Evolutionary conservation across 148 eudicot species (phyloP), one percentile per base, ranked within the genome.

Genomic region (Talinum fruticosum): DNA sequence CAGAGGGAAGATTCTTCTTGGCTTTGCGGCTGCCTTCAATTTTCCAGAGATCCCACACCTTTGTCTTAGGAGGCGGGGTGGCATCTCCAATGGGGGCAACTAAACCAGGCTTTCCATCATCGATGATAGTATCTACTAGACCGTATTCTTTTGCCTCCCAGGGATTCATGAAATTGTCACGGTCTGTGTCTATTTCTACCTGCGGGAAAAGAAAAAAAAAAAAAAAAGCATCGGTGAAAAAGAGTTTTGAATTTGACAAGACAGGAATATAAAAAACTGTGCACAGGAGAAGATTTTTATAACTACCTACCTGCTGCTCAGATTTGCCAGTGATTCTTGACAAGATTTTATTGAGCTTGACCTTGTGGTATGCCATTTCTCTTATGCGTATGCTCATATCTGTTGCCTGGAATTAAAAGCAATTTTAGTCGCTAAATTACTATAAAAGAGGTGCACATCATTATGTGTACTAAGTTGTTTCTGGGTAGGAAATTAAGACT

Each of bases 131-230:
- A 77, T 96, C 99, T 28, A 96, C 85, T 70, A 96, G 80, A 73
- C 98, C 99, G 44, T 96, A 96, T 23, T 88, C 97, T 78, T 87
- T 90, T 66, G 99, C 97, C 75, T 93, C 99, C 98, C 98, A 96
- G 34, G 99, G 84, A 68, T 83, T 88, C 97, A 96, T 87, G 84
- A 89, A 96, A 71, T 86, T 86, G 72, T 91, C 98, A 59, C 89
- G 84, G 47, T 88, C 91, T 0, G 95, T 93, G 82, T 91, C 97
- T 61, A 45, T 30, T 65, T 91, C 99, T 66, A 96, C 83, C 99
- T 96, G 85, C 74, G 75, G 26, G 44, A 14, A 64, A 41, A 41
- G 5, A 5, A 41, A 10, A 41, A 5, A 41, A 41, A 10, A n/a
- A n/a, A n/a, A n/a, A n/a, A n/a, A n/a, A n/a, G n/a, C n/a, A n/a